Percentiles rank a stretch among this genome's conserved stretches.
These are phyloP conservation scores for Serendipita sp. DNA, from an alignment of 768 basidiomycete genomes.

Conservation along the genomic window DNA sequence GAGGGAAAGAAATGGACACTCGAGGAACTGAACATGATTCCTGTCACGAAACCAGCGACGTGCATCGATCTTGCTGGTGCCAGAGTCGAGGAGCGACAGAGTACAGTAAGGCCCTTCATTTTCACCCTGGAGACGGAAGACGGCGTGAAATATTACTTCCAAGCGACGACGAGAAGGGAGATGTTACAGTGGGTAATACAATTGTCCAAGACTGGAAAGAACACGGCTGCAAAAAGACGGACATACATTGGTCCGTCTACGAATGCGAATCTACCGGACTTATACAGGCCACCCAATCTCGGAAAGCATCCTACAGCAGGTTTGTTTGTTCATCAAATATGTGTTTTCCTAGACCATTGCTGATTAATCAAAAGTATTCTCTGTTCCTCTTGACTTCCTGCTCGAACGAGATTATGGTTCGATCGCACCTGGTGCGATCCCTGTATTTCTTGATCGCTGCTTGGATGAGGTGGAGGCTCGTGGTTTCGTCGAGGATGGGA, in stretches of 20 bases:
- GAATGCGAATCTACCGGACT: conserved; percentile 59
- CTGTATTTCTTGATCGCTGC: conserved; percentile 48
- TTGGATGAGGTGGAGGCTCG: conserved; percentile 55
- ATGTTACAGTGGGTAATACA: conserved; percentile 66
- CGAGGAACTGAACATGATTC: conserved; percentile 57
- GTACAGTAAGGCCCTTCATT: conserved; percentile 66
- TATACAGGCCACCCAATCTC: conserved; percentile 42
- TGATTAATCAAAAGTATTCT: conserved; percentile 36
- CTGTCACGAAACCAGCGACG: conserved; percentile 57
- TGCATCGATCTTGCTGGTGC: conserved; percentile 63
- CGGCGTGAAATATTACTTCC: conserved; percentile 67
- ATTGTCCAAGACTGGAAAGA: conserved; percentile 52
- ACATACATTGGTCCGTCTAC: conserved; percentile 66
- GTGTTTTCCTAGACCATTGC: conserved; percentile 8
- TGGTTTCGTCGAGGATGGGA: conserved; percentile 66
- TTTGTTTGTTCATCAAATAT: conserved; percentile 25
- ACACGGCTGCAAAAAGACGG: conserved; percentile 58
- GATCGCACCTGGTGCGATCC: conserved; percentile 41
- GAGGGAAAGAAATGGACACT: conserved; percentile 29
- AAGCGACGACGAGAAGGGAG: conserved; percentile 53
- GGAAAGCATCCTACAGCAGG: conserved; percentile 65
- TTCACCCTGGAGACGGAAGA: conserved; percentile 79
- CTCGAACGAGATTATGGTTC: conserved; percentile 46
- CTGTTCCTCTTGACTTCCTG: conserved; percentile 56
- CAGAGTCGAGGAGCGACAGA: conserved; percentile 51